These are phyloP conservation scores for Phanerochaete sordida DNA, from an alignment of 768 basidiomycete genomes.

Conservation along the genomic window DNA sequence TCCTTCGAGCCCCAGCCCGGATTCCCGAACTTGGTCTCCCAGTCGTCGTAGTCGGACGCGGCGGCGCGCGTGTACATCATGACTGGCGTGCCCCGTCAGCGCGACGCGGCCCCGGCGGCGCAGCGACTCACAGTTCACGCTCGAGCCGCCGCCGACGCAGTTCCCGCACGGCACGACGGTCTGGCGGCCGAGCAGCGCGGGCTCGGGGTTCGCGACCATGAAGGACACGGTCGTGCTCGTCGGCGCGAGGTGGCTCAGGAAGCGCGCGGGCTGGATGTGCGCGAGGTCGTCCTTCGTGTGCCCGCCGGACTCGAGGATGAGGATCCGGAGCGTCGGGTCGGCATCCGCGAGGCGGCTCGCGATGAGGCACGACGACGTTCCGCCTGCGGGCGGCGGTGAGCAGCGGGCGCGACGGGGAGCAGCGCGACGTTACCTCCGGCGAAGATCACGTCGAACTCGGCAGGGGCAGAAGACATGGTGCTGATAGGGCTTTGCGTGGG, in stretches of 20 bases:
- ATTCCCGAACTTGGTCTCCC: constrained; percentile 48
- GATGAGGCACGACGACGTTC: constrained; percentile 52
- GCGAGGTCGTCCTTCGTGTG: constrained; percentile 41
- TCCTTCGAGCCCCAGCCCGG: constrained; percentile 58
- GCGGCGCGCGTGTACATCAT: constrained; percentile 56
- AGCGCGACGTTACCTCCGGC: constrained; percentile 7
- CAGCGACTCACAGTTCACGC: constrained; percentile 48
- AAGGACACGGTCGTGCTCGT: constrained; percentile 41
- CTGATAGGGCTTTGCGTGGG: neutral
- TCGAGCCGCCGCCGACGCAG: constrained; percentile 60
- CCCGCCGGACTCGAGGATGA: constrained; percentile 58
- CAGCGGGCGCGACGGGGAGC: neutral
- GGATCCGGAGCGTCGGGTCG: constrained; percentile 51
- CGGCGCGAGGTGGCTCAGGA: constrained; percentile 37
- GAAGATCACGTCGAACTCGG: constrained; percentile 12
- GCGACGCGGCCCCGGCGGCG: neutral
- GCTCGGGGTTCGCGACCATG: constrained; percentile 36
- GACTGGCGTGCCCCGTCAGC: constrained; percentile 24
- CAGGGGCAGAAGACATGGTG: constrained; percentile 3
- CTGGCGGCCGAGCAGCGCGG: constrained; percentile 42
- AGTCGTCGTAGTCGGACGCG: constrained; percentile 65
- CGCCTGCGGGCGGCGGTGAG: constrained; percentile 27
- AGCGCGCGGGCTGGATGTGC: constrained; percentile 56
- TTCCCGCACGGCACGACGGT: constrained; percentile 42
- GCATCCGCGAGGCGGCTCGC: constrained; percentile 54